phyloP scores from a whole-genome alignment of 2,329 filamentous ascomycete species.

The Colletotrichum orchidophilum region DNA sequence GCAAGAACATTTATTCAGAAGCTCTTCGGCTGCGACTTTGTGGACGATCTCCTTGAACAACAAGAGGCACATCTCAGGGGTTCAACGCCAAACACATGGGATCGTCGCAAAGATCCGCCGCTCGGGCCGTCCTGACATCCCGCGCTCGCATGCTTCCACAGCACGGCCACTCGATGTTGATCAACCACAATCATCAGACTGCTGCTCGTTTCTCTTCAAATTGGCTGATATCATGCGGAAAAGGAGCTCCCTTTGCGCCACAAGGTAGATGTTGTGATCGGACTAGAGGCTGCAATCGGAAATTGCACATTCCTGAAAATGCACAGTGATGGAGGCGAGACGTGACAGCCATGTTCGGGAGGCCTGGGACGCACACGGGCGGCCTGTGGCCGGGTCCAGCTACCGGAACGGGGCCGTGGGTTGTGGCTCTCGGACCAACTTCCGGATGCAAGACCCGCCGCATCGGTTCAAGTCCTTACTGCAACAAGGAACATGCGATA shows the following conservation, averaged over 20 bases:
- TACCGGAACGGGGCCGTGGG: constrained; percentile 27
- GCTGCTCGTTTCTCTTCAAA: not conserved
- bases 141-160: not conserved
- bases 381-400: constrained; percentile 4
- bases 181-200: not conserved
- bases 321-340: constrained; percentile 1
- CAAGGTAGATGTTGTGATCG: not conserved
- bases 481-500: not conserved
- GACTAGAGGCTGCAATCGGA: constrained; percentile 5
- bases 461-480: constrained; percentile 12
- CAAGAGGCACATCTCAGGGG: not conserved
- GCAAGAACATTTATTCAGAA: not conserved
- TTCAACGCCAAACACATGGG: constrained; percentile 6
- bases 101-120: not conserved
- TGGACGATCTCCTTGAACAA: not conserved
- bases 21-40: not conserved
- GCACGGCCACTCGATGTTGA: not conserved
- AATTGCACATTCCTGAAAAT: not conserved
- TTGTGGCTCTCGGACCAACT: constrained; percentile 28
- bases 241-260: not conserved
- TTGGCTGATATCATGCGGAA: not conserved
- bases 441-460: constrained; percentile 22
- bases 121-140: constrained; percentile 29
- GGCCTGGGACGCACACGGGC: constrained; percentile 4
- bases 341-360: not conserved